phyloP scores from a whole-genome alignment of 768 basidiomycete genomes.

The Dentipellis sp. region DNA sequence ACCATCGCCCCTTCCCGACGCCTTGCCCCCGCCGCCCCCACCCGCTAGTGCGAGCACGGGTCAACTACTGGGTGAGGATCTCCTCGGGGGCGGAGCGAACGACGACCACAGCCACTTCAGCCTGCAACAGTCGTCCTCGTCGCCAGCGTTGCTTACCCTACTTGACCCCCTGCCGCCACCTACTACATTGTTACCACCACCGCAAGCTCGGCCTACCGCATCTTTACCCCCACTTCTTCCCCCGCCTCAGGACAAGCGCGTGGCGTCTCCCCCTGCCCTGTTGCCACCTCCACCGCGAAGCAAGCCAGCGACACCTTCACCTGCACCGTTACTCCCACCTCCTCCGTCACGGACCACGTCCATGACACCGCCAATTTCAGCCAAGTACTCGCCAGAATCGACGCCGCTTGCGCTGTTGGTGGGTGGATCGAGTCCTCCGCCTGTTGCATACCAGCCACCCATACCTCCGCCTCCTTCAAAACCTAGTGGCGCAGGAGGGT shows the following conservation, averaged over 20 bases:
- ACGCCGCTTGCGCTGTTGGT: slow-evolving; percentile 12
- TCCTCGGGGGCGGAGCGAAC: slow-evolving; percentile 7
- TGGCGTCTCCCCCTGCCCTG: neutral
- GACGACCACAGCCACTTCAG: neutral
- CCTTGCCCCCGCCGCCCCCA: slow-evolving; percentile 25
- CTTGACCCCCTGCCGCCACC: neutral
- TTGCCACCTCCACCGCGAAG: neutral
- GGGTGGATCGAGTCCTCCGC: neutral
- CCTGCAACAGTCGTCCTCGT: neutral
- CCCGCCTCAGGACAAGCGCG: neutral
- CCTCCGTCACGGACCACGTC: neutral
- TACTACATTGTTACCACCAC: neutral
- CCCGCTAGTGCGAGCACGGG: slow-evolving; percentile 11
- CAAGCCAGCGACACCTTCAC: neutral
- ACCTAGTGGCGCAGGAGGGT: slow-evolving; percentile 33
- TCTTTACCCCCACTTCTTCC: too few species aligned
- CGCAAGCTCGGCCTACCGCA: neutral
- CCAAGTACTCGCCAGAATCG: slow-evolving; percentile 3
- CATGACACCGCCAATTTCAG: neutral
- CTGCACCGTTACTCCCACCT: neutral
- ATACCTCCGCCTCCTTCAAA: slow-evolving; percentile 9
- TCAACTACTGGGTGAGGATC: slow-evolving; percentile 20
- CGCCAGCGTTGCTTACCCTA: neutral
- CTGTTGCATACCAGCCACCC: too few species aligned
- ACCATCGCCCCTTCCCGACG: slow-evolving; percentile 35